Evolutionary conservation across 1,284 basidiomycete genomes (phyloP).

Genomic region (Pseudozyma hubeiensis): DNA sequence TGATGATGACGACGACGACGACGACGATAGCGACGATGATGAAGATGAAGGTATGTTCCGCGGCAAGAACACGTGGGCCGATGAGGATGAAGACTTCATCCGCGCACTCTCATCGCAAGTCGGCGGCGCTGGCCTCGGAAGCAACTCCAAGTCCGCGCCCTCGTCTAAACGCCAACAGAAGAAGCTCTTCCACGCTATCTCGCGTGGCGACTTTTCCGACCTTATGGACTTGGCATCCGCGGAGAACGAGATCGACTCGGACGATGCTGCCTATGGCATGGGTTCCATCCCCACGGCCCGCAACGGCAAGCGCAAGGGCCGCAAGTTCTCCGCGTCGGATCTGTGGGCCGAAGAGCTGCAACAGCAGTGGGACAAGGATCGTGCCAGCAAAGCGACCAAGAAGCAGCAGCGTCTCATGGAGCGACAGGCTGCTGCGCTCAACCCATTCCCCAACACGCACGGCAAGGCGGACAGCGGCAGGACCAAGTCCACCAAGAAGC

Average conservation of each 20-base stretch:
- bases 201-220: constrained; percentile 75
- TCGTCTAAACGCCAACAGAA: constrained; percentile 72
- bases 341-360: constrained; percentile 76
- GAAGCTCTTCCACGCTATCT: constrained; percentile 76
- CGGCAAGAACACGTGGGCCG: constrained; percentile 72
- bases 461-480: constrained; percentile 40
- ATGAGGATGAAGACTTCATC: constrained; percentile 77
- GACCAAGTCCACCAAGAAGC: constrained; percentile 54
- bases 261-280: constrained; percentile 60
- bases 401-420: constrained; percentile 64
- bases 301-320: constrained; percentile 58
- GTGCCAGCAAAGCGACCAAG: constrained; percentile 49
- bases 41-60: constrained; percentile 65
- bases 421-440: constrained; percentile 73
- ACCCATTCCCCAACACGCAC: constrained; percentile 68
- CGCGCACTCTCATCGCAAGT: constrained; percentile 71
- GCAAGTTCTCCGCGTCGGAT: constrained; percentile 74
- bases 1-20: constrained; percentile 37
- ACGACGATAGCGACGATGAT: constrained; percentile 28
- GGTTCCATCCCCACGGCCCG: constrained; percentile 42
- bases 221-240: constrained; percentile 73
- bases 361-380: constrained; percentile 71
- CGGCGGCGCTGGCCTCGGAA: constrained; percentile 40
- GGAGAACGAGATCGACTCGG: constrained; percentile 62
- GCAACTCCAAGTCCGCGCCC: constrained; percentile 8